Percentiles rank a stretch among this genome's conserved stretches.
Conservation (phyloP, 345 rosid genomes). For the Erucastrum elatum region DNA sequence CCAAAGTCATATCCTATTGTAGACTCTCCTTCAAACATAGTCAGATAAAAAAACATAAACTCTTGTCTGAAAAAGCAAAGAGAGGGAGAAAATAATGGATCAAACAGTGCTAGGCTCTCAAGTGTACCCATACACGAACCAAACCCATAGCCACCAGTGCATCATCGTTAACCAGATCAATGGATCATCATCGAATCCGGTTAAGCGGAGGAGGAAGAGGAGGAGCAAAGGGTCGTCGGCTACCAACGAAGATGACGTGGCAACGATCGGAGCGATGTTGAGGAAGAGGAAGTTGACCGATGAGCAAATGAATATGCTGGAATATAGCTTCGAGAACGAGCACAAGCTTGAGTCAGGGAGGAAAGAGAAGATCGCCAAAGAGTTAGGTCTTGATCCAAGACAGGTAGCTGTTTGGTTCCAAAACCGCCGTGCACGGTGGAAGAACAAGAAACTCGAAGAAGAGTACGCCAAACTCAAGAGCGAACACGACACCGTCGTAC, state of each 20-base stretch:
- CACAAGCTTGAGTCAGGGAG: constrained; percentile 86
- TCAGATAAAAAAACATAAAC: constrained; percentile 30
- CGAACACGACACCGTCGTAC: constrained; percentile 45
- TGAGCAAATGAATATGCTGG: constrained; percentile 69
- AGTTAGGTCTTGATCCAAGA: constrained; percentile 83
- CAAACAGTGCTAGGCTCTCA: constrained; percentile 27
- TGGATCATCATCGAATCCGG: constrained; percentile 39
- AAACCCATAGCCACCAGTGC: constrained; percentile 14
- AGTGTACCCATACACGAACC: constrained; percentile 24
- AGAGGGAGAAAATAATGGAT: constrained; percentile 5
- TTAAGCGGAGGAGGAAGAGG: constrained; percentile 59
- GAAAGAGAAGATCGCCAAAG: constrained; percentile 71
- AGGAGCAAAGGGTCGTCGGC: constrained; percentile 45
- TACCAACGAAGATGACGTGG: constrained; percentile 31
- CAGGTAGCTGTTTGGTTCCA: constrained; percentile 99
- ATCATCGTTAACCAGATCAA: constrained; percentile 24
- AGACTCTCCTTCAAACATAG: constrained; percentile 23
- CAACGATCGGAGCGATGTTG: constrained; percentile 18
- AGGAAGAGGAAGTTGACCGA: constrained; percentile 76
- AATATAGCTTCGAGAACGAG: constrained; percentile 63
- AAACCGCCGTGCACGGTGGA: constrained; percentile 89
- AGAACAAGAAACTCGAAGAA: constrained; percentile 90
- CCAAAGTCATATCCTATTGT: constrained; percentile 24
- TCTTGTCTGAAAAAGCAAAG: constrained; percentile 20
- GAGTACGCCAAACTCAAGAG: constrained; percentile 59